Evolutionary conservation across 495 filamentous ascomycete genomes (phyloP), one percentile per base, ranked within the genome.

Genomic region (Elaphomyces granulatus): DNA sequence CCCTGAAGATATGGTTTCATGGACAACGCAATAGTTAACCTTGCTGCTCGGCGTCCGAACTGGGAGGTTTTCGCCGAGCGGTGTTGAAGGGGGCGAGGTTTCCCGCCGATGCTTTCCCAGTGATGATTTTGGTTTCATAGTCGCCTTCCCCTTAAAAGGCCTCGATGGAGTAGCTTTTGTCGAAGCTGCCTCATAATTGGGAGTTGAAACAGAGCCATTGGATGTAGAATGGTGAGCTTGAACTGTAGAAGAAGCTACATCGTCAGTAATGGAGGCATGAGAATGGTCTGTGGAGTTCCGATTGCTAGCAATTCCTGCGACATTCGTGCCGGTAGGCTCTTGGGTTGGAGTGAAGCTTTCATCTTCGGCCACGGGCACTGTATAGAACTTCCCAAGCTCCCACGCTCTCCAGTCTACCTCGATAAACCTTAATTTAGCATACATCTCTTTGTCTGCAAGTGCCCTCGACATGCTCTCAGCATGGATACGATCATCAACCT

Each of bases 351-450:
- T 4, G 20, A 26, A 2, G 40, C 39, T 17, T 12, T 18, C 8
- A 35, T 16, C 12, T n/a, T 21, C 39, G 14, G 32, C 12, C 1
- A n/a, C 44, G 1, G 37, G 51, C 40, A 53, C 40, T 21, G 58
- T 59, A 38, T 64, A 66, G 41, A 55, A 59, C 10, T 55, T 58
- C 4, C 52, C 52, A 0, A 68, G 45, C 32, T 60, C 49, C 34
- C 58, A 66, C 0, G 50, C 55, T 32, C 66, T 66, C 44, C 56
- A 58, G 36, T 61, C 64, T 36, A 68, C 37, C 7, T 61, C 60
- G 14, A 66, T 10, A 9, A 68, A 40, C 40, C 60, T 58, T 14
- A 68, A 38, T 15, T 48, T 54, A 10, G 51, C 50, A 34, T 53
- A 62, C 7, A 61, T 39, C 10, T 61, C 44, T 38, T 56, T 48